These are phyloP conservation scores for Haematococcus lacustris DNA, from an alignment of 139 green algal species.

Conservation along the genomic window DNA sequence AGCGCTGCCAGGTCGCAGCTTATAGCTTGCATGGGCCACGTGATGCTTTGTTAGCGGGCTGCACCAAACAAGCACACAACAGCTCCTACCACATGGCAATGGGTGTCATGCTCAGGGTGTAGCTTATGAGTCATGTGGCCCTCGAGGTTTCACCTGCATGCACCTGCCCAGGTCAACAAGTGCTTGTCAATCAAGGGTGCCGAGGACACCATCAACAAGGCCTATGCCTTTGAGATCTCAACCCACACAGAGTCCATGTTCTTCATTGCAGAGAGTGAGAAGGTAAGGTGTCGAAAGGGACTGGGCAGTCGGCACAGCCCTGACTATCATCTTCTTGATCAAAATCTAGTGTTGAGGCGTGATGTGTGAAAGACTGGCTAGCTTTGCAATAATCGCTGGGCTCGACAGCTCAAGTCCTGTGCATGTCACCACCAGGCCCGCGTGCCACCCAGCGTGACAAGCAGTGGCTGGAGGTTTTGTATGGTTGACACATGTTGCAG, in stretches of 20 bases:
- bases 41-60: neutral
- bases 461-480: neutral
- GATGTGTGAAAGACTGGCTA: neutral
- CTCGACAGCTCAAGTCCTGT: neutral
- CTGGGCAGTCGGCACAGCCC: too few species aligned
- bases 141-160: neutral
- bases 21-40: neutral
- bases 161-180: constrained; percentile 62
- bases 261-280: constrained; percentile 88
- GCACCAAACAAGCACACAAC: neutral
- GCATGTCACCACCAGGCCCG: neutral
- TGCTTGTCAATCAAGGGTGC: constrained; percentile 97
- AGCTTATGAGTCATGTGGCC: too few species aligned
- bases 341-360: neutral
- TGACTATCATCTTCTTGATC: neutral
- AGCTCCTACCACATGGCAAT: neutral
- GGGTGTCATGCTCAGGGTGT: neutral
- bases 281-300: too few species aligned
- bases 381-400: neutral
- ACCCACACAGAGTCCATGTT: constrained; percentile 78
- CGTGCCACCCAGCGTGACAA: neutral
- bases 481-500: constrained; percentile 3
- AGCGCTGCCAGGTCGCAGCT: neutral
- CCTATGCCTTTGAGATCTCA: constrained; percentile 93
- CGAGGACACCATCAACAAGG: constrained; percentile 92